phyloP scores from a whole-genome alignment of 2,329 filamentous ascomycete genomes.

The Macroventuria anomochaeta region DNA sequence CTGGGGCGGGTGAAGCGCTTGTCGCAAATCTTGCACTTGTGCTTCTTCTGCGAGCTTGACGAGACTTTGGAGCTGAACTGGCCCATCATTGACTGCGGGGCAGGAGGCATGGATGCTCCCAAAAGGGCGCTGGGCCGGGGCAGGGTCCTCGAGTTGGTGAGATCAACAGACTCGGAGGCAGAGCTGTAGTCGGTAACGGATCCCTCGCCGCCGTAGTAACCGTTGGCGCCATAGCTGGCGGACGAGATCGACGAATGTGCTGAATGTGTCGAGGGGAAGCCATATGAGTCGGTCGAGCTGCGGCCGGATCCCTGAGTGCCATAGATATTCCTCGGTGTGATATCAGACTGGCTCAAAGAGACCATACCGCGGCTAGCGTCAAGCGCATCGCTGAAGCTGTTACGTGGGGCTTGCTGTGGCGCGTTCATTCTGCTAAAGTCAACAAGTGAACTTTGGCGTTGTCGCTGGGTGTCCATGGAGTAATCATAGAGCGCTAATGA shows the following conservation, averaged over 20 bases:
- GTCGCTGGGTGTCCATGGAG: constrained; percentile 52
- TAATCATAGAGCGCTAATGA: constrained; percentile 60
- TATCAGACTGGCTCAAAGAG: constrained; percentile 84
- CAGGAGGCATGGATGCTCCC: constrained; percentile 70
- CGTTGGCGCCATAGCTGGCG: constrained; percentile 77
- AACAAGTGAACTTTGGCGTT: constrained; percentile 69
- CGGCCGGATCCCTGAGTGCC: constrained; percentile 68
- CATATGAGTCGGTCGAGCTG: constrained; percentile 84
- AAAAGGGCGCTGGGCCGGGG: constrained; percentile 75
- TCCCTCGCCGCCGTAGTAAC: constrained; percentile 80
- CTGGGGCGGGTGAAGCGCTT: constrained; percentile 96
- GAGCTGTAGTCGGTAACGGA: constrained; percentile 94
- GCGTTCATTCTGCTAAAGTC: constrained; percentile 68
- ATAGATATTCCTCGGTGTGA: constrained; percentile 88
- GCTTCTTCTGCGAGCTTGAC: constrained; percentile 96
- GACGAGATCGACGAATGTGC: constrained; percentile 89
- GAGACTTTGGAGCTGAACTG: constrained; percentile 97
- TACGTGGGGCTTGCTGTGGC: constrained; percentile 63
- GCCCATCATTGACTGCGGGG: constrained; percentile 96
- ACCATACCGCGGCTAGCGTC: constrained; percentile 95
- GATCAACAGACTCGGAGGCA: constrained; percentile 82
- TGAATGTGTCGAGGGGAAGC: constrained; percentile 85
- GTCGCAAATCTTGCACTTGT: constrained; percentile 99
- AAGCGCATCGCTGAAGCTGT: constrained; percentile 84
- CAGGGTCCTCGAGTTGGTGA: constrained; percentile 79